Evolutionary conservation across 176 grass and related monocot genomes (phyloP).

Genomic region (Alloteropsis semialata): DNA sequence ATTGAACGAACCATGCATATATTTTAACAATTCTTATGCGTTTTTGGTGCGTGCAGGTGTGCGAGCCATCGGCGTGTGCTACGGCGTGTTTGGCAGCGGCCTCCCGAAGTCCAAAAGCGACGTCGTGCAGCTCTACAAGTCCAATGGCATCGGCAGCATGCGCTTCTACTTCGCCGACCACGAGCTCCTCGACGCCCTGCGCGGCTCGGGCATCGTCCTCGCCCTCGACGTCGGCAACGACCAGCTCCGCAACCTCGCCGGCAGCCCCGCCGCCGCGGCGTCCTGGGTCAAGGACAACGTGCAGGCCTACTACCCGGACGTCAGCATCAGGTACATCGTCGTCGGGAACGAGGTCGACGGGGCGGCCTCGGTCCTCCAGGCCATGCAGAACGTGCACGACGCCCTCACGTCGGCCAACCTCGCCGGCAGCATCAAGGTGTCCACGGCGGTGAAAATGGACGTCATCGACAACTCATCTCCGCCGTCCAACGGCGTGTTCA

Average conservation of each 20-base stretch:
- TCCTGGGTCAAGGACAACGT: conserved; percentile 46
- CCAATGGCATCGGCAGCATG: conserved; percentile 47
- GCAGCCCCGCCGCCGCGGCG: background rate
- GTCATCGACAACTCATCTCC: conserved; percentile 18
- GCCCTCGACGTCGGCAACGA: conserved; percentile 35
- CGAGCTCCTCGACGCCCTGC: conserved; percentile 28
- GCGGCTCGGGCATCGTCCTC: conserved; percentile 39
- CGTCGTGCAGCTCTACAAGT: conserved; percentile 53
- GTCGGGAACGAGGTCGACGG: conserved; percentile 63
- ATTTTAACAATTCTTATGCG: no score
- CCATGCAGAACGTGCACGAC: conserved; percentile 48
- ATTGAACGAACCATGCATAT: background rate
- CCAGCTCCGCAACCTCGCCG: conserved; percentile 12
- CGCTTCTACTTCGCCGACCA: conserved; percentile 34
- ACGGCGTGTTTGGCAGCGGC: conserved; percentile 35
- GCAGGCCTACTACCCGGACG: conserved; percentile 20
- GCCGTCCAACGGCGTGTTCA: conserved; percentile 41
- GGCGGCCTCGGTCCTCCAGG: conserved; percentile 24
- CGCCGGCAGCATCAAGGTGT: conserved; percentile 42
- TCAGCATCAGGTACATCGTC: conserved; percentile 36
- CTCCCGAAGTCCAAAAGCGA: conserved; percentile 26
- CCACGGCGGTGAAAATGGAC: conserved; percentile 29
- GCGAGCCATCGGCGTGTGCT: conserved; percentile 45
- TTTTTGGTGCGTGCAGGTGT: background rate
- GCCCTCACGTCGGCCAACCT: conserved; percentile 9